Conservation (phyloP, 768 basidiomycete genomes). For the Trametes elegans region DNA sequence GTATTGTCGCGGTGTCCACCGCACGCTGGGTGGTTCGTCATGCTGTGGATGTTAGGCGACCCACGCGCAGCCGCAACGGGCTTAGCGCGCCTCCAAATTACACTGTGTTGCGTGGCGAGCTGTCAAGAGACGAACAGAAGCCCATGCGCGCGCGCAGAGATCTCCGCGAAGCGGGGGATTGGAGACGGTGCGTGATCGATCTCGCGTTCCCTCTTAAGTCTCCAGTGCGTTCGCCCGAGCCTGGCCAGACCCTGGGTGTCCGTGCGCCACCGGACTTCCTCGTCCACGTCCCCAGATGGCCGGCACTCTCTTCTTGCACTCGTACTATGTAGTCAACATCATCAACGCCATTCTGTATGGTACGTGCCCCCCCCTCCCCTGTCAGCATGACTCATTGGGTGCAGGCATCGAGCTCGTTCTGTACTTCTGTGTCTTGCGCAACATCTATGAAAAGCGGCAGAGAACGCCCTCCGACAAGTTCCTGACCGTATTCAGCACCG, state of each 20-base stretch:
- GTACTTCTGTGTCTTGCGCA: conserved; percentile 13
- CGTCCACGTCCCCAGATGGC: background rate
- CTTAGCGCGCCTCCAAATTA: too few species aligned
- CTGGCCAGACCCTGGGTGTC: background rate
- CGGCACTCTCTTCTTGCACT: conserved; percentile 13
- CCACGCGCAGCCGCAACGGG: too few species aligned
- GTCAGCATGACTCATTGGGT: background rate
- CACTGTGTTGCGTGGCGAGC: too few species aligned
- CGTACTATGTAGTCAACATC: conserved; percentile 28
- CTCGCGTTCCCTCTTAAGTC: too few species aligned
- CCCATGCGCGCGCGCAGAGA: too few species aligned
- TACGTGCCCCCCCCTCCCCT: conserved; percentile 14
- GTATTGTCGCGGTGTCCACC: background rate
- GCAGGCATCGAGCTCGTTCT: conserved; percentile 24
- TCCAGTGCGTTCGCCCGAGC: too few species aligned
- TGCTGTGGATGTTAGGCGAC: too few species aligned
- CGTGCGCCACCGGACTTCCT: background rate
- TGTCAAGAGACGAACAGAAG: background rate
- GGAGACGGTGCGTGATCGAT: too few species aligned
- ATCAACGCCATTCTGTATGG: conserved; percentile 28
- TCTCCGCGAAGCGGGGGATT: too few species aligned
- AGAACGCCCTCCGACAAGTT: conserved; percentile 15
- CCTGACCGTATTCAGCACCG: conserved; percentile 22
- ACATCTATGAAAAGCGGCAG: conserved; percentile 4
- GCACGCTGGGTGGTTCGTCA: too few species aligned